A percentile compares a stretch with the other conserved stretches of the same genome.
Evolutionary conservation across 352 stramenopile genomes (phyloP).

Genomic region (Phytopythium litorale): DNA sequence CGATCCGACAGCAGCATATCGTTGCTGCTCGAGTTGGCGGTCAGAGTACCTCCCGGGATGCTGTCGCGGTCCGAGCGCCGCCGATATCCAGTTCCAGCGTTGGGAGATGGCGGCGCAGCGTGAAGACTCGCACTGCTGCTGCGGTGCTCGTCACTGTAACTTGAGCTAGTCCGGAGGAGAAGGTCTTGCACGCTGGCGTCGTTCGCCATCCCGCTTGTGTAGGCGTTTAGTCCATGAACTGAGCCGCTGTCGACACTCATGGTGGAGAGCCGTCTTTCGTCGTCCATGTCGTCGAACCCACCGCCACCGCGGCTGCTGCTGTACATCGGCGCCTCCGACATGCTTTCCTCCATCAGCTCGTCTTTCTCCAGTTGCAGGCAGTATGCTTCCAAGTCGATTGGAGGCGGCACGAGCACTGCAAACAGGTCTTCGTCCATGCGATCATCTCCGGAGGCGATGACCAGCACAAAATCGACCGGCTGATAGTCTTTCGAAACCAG

Average conservation of each 20-base stretch:
- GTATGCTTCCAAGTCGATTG: slow-evolving; percentile 81
- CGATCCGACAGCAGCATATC: slow-evolving; percentile 17
- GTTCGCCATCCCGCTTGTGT: neutral
- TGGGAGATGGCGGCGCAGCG: slow-evolving; percentile 12
- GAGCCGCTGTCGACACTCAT: slow-evolving; percentile 4
- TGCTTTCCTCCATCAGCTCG: slow-evolving; percentile 23
- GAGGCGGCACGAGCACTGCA: slow-evolving; percentile 64
- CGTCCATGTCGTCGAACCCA: neutral
- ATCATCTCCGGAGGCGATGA: slow-evolving; percentile 82
- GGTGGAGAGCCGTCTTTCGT: neutral
- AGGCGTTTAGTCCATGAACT: neutral
- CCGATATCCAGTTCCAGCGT: slow-evolving; percentile 18
- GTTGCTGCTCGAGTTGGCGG: slow-evolving; percentile 1
- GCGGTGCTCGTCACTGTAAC: neutral
- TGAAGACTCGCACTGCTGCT: neutral
- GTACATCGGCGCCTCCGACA: slow-evolving; percentile 2
- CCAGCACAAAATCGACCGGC: slow-evolving; percentile 74
- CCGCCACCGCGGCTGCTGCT: slow-evolving; percentile 9
- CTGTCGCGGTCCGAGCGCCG: slow-evolving; percentile 15
- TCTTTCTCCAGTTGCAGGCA: slow-evolving; percentile 74
- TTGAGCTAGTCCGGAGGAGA: neutral
- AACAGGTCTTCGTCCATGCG: slow-evolving; percentile 85
- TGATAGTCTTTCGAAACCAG: slow-evolving; percentile 21
- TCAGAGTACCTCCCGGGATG: slow-evolving; percentile 3
- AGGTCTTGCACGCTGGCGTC: neutral